phyloP scores from a whole-genome alignment of 78 protist genomes.

The Dictyostelium firmibasis region DNA sequence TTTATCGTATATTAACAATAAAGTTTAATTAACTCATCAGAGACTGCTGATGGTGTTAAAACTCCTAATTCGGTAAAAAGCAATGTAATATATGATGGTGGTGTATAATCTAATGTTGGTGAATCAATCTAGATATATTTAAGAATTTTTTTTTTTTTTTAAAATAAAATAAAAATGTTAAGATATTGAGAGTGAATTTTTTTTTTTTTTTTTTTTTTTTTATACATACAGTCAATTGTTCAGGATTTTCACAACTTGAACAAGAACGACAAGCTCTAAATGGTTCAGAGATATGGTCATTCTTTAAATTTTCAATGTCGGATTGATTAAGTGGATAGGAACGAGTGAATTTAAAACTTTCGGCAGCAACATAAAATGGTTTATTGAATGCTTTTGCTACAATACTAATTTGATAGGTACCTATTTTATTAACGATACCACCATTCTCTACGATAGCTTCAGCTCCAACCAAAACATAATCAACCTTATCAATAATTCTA shows the following conservation, averaged over 20 bases:
- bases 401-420: conserved; percentile 93
- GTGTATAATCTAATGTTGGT: conserved; percentile 97
- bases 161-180: not conserved
- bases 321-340: conserved; percentile 91
- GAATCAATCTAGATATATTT: conserved; percentile 44
- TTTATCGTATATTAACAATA: conserved; percentile 70
- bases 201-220: not conserved
- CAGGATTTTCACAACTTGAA: conserved; percentile 49
- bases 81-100: conserved; percentile 94
- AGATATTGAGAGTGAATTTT: not conserved
- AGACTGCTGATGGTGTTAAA: conserved; percentile 98
- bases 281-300: conserved; percentile 26
- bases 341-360: conserved; percentile 96
- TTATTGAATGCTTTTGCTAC: conserved; percentile 92
- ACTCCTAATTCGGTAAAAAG: conserved; percentile 99
- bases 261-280: conserved; percentile 26
- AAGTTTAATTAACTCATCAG: conserved; percentile 96
- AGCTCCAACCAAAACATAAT: conserved; percentile 96
- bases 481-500: conserved; percentile 82
- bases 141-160: not conserved
- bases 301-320: conserved; percentile 81
- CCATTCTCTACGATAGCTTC: conserved; percentile 99
- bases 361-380: conserved; percentile 98
- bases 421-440: conserved; percentile 96
- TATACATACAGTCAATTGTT: conserved; percentile 28